These are phyloP conservation scores for Infundibulicybe gibba DNA, from an alignment of 768 basidiomycete species.

Conservation along the genomic window DNA sequence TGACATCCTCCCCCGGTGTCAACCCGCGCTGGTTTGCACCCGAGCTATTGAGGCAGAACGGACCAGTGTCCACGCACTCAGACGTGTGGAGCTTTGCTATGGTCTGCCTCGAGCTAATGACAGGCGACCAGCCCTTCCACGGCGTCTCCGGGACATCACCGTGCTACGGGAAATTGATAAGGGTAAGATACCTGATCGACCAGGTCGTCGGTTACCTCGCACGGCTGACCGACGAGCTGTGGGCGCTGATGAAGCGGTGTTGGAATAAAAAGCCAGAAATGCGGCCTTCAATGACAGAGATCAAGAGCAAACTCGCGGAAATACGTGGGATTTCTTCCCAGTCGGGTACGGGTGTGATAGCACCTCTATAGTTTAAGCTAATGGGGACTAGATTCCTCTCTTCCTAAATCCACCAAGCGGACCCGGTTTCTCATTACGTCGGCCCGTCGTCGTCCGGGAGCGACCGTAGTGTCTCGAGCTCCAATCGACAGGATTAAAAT, in stretches of 20 bases:
- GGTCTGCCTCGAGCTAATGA: constrained; percentile 42
- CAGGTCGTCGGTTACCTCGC: constrained; percentile 19
- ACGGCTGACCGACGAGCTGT: constrained; percentile 34
- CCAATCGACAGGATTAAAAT: background rate
- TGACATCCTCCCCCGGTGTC: constrained; percentile 16
- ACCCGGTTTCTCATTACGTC: constrained; percentile 11
- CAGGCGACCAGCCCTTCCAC: constrained; percentile 35
- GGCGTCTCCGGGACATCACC: constrained; percentile 24
- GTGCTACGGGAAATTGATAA: constrained; percentile 32
- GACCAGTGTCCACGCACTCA: constrained; percentile 28
- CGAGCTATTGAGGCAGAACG: constrained; percentile 29
- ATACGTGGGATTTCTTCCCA: constrained; percentile 11
- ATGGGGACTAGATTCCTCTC: too few species aligned
- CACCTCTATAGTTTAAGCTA: too few species aligned
- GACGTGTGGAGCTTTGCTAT: constrained; percentile 51
- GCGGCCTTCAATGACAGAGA: constrained; percentile 33
- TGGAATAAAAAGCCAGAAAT: constrained; percentile 35
- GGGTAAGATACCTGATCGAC: constrained; percentile 33
- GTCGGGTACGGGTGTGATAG: background rate
- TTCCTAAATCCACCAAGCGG: too few species aligned
- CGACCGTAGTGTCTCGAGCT: constrained; percentile 5
- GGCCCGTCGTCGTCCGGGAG: constrained; percentile 13
- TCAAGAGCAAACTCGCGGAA: constrained; percentile 21
- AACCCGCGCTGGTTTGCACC: constrained; percentile 39
- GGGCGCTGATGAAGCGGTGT: constrained; percentile 39